phyloP scores from a whole-genome alignment of 768 basidiomycete species.

The Termitomyces sp. region DNA sequence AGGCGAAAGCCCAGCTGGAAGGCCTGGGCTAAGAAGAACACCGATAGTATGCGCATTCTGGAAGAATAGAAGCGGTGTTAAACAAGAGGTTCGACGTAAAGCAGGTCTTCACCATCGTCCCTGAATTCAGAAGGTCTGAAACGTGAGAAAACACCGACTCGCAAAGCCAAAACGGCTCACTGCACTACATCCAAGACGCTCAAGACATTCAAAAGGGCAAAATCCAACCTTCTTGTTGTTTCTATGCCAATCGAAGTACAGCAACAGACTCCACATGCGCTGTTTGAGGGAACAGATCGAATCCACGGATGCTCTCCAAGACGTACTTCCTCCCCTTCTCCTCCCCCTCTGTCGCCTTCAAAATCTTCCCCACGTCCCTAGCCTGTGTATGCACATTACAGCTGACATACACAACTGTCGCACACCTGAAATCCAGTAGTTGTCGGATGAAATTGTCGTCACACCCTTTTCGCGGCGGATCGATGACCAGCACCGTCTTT shows the following conservation, averaged over 20 bases:
- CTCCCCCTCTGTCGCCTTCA: slow-evolving; percentile 35
- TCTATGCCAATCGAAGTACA: slow-evolving; percentile 45
- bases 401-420: slow-evolving; percentile 82
- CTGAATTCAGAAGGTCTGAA: background rate
- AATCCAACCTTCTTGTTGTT: background rate
- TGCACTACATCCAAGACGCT: background rate
- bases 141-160: background rate
- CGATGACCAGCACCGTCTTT: slow-evolving; percentile 68
- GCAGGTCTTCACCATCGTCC: background rate
- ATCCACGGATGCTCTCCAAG: slow-evolving; percentile 79
- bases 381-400: slow-evolving; percentile 96
- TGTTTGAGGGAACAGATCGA: slow-evolving; percentile 96
- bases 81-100: background rate
- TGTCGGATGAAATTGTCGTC: slow-evolving; percentile 77
- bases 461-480: slow-evolving; percentile 95
- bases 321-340: slow-evolving; percentile 50
- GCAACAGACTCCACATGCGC: slow-evolving; percentile 88
- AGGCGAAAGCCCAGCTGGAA: background rate
- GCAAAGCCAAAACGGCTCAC: background rate
- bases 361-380: slow-evolving; percentile 76
- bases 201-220: background rate
- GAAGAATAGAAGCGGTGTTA: background rate
- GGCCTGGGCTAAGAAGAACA: background rate
- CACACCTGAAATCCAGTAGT: slow-evolving; percentile 60
- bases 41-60: background rate